phyloP scores from a whole-genome alignment of 495 filamentous ascomycete species.

The Coniosporium apollinis region DNA sequence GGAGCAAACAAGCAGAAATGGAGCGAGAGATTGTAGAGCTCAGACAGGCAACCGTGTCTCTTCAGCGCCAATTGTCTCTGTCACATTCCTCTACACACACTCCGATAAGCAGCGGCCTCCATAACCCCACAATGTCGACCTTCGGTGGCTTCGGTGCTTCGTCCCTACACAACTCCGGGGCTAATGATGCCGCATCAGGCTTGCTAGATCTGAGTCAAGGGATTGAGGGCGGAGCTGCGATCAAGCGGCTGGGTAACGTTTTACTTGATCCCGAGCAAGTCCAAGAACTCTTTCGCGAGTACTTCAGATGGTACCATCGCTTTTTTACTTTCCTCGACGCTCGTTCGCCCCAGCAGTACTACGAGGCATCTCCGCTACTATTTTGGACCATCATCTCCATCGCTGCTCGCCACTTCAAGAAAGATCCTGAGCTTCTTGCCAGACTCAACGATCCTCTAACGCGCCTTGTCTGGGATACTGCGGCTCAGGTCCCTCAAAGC shows the following conservation, averaged over 20 bases:
- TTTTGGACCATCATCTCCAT: constrained; percentile 82
- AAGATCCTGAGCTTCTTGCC: constrained; percentile 48
- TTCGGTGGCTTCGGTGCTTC: no score
- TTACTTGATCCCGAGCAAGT: constrained; percentile 55
- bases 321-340: constrained; percentile 71
- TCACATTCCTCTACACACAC: no score
- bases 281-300: constrained; percentile 58
- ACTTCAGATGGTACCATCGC: constrained; percentile 66
- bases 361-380: constrained; percentile 52
- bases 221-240: neutral
- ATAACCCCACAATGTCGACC: no score
- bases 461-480: constrained; percentile 61
- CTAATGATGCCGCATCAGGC: neutral
- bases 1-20: constrained; percentile 83
- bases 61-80: no score
- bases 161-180: no score
- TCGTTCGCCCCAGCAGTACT: constrained; percentile 54
- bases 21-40: constrained; percentile 47
- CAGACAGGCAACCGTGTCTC: constrained; percentile 40
- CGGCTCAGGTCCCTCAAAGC: constrained; percentile 68
- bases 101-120: no score
- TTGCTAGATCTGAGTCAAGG: neutral
- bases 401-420: constrained; percentile 55
- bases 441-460: constrained; percentile 56
- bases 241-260: constrained; percentile 51